Conservation (phyloP, 1,284 basidiomycete genomes). For the Anthracocystis panici-leucophaei region DNA sequence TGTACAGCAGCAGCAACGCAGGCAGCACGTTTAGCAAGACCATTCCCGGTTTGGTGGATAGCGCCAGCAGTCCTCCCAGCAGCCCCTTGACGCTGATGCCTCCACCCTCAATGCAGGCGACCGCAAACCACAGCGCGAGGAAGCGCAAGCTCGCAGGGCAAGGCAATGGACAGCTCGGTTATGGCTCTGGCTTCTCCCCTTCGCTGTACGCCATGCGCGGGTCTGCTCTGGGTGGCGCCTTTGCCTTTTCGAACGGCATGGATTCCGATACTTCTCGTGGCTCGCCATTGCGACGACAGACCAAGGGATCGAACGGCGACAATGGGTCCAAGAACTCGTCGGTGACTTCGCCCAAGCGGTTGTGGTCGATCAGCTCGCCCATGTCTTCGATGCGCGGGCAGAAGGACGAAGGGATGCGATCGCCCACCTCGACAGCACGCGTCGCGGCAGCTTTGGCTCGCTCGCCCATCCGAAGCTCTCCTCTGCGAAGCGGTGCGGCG, state of each 20-base stretch:
- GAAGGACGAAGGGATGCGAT: constrained; percentile 37
- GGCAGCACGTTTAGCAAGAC: constrained; percentile 49
- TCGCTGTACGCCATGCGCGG: constrained; percentile 42
- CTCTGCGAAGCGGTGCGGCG: constrained; percentile 37
- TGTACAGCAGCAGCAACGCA: constrained; percentile 52
- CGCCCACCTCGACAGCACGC: constrained; percentile 43
- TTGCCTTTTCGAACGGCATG: constrained; percentile 40
- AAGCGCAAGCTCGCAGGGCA: constrained; percentile 56
- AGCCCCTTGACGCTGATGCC: constrained; percentile 60
- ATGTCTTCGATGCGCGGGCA: constrained; percentile 51
- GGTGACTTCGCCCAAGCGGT: constrained; percentile 46
- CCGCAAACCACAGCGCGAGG: constrained; percentile 53
- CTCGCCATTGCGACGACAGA: constrained; percentile 45
- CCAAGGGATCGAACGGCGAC: constrained; percentile 24
- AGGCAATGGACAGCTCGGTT: constrained; percentile 40
- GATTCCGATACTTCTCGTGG: constrained; percentile 40
- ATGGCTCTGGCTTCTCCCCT: constrained; percentile 42
- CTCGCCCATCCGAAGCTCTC: constrained; percentile 46
- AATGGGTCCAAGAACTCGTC: constrained; percentile 25
- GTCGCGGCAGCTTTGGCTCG: constrained; percentile 44
- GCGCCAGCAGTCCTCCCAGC: constrained; percentile 60
- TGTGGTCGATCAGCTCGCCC: constrained; percentile 55
- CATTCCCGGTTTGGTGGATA: constrained; percentile 59
- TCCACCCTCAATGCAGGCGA: constrained; percentile 52
- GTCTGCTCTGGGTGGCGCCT: constrained; percentile 41